phyloP scores from a whole-genome alignment of 495 filamentous ascomycete genomes.

The Hypoxylon lienhwacheense region DNA sequence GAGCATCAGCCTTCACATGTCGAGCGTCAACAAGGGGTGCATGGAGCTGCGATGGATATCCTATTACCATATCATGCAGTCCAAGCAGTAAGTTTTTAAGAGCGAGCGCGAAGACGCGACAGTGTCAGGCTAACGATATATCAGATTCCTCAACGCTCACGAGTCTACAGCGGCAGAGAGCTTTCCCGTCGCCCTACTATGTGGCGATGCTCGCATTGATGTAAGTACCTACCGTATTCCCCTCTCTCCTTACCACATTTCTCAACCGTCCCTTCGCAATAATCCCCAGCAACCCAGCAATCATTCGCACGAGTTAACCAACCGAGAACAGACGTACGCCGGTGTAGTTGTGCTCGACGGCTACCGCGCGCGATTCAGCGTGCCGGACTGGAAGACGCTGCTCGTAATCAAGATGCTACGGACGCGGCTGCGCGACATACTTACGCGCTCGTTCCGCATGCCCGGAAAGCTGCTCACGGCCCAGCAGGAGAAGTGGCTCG shows the following conservation, averaged over 20 bases:
- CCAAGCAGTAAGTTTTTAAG: conserved; percentile 60
- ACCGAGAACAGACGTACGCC: conserved; percentile 64
- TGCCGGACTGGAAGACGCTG: conserved; percentile 89
- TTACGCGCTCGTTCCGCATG: conserved; percentile 67
- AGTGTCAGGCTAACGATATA: conserved; percentile 11
- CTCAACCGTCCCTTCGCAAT: neutral
- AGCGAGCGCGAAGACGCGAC: neutral
- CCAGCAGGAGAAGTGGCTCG: conserved; percentile 73
- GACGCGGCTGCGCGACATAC: conserved; percentile 65
- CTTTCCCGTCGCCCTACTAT: conserved; percentile 79
- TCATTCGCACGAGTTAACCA: neutral
- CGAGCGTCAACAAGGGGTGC: conserved; percentile 77
- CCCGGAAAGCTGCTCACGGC: conserved; percentile 71
- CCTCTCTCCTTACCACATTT: neutral
- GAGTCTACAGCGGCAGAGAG: conserved; percentile 82
- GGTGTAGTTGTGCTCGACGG: conserved; percentile 84
- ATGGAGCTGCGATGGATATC: conserved; percentile 75
- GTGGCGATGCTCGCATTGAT: conserved; percentile 83
- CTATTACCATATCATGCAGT: conserved; percentile 96
- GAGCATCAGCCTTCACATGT: conserved; percentile 77
- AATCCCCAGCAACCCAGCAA: neutral
- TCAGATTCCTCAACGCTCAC: conserved; percentile 79
- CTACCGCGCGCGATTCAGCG: conserved; percentile 81
- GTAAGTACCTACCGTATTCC: conserved; percentile 41
- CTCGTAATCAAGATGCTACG: conserved; percentile 80